A percentile compares a stretch with the other conserved stretches of the same genome.
phyloP scores from a whole-genome alignment of 805 yeast genomes.

The Suhomyces xylopsoci region DNA sequence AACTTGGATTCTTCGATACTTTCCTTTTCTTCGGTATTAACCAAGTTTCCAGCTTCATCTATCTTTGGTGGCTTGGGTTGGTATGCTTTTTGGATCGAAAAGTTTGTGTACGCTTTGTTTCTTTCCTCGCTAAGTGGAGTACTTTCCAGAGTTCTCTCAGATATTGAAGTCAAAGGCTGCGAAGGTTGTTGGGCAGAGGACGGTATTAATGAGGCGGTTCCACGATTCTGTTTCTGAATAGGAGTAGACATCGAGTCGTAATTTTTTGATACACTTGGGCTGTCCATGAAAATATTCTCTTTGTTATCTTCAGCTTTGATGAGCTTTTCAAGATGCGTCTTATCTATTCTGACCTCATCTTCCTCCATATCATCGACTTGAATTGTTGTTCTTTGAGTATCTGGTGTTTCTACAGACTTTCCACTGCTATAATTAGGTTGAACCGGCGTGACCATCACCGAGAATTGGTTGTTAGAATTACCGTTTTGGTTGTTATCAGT shows the following conservation, averaged over 20 bases:
- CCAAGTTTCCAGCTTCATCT: conserved; percentile 28
- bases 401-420: conserved; percentile 35
- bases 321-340: conserved; percentile 30
- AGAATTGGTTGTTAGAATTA: background rate
- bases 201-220: conserved; percentile 5
- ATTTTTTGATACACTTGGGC: conserved; percentile 16
- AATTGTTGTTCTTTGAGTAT: conserved; percentile 43
- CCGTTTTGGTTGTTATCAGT: background rate
- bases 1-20: conserved; percentile 19
- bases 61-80: conserved; percentile 34
- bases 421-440: conserved; percentile 19
- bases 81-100: conserved; percentile 14
- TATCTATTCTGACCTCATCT: conserved; percentile 34
- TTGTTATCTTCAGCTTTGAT: conserved; percentile 40
- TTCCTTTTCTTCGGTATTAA: conserved; percentile 4
- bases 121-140: conserved; percentile 17
- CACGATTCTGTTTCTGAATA: conserved; percentile 11
- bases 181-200: conserved; percentile 10
- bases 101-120: conserved; percentile 1
- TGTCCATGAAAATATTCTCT: conserved; percentile 45
- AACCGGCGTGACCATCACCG: conserved; percentile 28
- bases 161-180: conserved; percentile 30
- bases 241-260: conserved; percentile 33
- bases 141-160: conserved; percentile 31
- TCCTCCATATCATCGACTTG: conserved; percentile 42